Conservation (phyloP, 768 basidiomycete genomes). For the Mycena latifolia region DNA sequence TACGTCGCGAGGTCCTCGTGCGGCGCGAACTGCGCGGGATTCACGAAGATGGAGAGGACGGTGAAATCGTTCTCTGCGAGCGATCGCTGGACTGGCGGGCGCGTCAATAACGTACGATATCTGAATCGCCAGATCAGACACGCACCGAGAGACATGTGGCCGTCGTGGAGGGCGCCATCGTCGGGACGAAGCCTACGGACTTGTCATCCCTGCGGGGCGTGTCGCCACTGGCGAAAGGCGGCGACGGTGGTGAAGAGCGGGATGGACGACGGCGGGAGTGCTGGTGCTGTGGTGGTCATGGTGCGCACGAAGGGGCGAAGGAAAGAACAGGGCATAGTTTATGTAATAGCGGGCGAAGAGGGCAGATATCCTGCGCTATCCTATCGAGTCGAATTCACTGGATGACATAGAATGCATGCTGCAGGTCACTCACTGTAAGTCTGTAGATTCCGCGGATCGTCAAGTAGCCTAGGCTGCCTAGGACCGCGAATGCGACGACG, state of each 20-base stretch:
- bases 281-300: slow-evolving; percentile 29
- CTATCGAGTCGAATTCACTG: too few relatives aligned
- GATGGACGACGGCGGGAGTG: slow-evolving; percentile 52
- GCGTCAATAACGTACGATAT: too few relatives aligned
- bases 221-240: slow-evolving; percentile 81
- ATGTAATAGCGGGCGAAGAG: slow-evolving; percentile 1
- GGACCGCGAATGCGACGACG: too few relatives aligned
- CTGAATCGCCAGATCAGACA: slow-evolving; percentile 1
- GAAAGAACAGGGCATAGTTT: not conserved
- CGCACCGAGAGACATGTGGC: slow-evolving; percentile 92
- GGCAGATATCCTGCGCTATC: slow-evolving; percentile 3
- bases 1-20: slow-evolving; percentile 94
- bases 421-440: too few relatives aligned
- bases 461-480: too few relatives aligned
- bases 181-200: slow-evolving; percentile 94
- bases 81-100: slow-evolving; percentile 75
- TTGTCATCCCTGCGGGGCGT: slow-evolving; percentile 65
- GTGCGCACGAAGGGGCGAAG: slow-evolving; percentile 25
- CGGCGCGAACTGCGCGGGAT: slow-evolving; percentile 97
- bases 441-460: too few relatives aligned
- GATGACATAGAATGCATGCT: too few relatives aligned
- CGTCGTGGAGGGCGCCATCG: slow-evolving; percentile 97
- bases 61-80: slow-evolving; percentile 86
- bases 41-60: slow-evolving; percentile 96
- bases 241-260: slow-evolving; percentile 71